These are phyloP conservation scores for Ophiosphaerella herpotricha DNA, from an alignment of 2,329 filamentous ascomycete species.

Conservation along the genomic window DNA sequence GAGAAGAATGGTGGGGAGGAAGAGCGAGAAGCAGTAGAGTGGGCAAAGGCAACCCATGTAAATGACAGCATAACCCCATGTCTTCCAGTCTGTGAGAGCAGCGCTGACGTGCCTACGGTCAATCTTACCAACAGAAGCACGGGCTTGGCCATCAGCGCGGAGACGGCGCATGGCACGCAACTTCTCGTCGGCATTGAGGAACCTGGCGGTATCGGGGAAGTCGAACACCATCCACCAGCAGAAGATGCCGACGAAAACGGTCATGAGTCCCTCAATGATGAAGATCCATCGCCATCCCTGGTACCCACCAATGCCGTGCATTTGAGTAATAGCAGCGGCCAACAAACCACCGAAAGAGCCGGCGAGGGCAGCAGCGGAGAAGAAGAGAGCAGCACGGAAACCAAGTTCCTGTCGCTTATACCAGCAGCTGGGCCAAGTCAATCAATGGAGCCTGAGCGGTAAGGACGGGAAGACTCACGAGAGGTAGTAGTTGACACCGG, in stretches of 20 bases:
- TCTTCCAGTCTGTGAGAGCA: constrained; percentile 55
- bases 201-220: constrained; percentile 64
- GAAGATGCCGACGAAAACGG: constrained; percentile 42
- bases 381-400: constrained; percentile 63
- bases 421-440: constrained; percentile 48
- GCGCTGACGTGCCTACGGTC: constrained; percentile 47
- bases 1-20: constrained; percentile 55
- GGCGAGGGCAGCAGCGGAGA: constrained; percentile 61
- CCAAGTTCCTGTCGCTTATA: constrained; percentile 60
- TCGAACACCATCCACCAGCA: constrained; percentile 66
- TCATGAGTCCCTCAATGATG: constrained; percentile 45
- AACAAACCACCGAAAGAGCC: constrained; percentile 66
- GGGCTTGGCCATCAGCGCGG: constrained; percentile 69
- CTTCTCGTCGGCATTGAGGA: constrained; percentile 58
- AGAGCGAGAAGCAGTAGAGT: constrained; percentile 42
- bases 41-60: constrained; percentile 65
- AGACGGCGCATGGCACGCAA: constrained; percentile 66
- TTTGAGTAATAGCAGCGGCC: constrained; percentile 62
- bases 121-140: constrained; percentile 58
- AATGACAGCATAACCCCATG: constrained; percentile 60
- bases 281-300: constrained; percentile 29
- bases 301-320: constrained; percentile 59
- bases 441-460: neutral
- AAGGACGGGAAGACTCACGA: constrained; percentile 48
- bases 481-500: constrained; percentile 58